phyloP scores from a whole-genome alignment of 768 basidiomycete genomes.

The Trichaptum fuscoviolaceum region DNA sequence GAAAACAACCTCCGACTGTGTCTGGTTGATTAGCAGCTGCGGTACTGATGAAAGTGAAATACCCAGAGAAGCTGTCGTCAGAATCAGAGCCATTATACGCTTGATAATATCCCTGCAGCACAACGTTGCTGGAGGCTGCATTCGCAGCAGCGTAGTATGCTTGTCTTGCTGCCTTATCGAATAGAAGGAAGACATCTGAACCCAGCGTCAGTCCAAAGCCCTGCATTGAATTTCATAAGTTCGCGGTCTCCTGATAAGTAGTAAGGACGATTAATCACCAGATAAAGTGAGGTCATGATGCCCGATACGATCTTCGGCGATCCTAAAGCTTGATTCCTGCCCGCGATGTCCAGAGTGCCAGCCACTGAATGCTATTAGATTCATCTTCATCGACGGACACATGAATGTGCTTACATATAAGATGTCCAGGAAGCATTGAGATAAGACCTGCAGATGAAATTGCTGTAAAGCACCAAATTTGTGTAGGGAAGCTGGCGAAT shows the following conservation, averaged over 20 bases:
- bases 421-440: constrained; percentile 86
- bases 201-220: constrained; percentile 84
- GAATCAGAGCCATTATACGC: constrained; percentile 42
- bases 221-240: constrained; percentile 28
- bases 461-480: constrained; percentile 84
- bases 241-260: not conserved
- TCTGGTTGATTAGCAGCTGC: constrained; percentile 28
- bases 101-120: constrained; percentile 48
- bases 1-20: constrained; percentile 58
- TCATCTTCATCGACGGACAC: not conserved
- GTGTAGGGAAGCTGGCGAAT: constrained; percentile 67
- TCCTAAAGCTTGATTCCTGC: not conserved
- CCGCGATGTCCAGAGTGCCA: constrained; percentile 3
- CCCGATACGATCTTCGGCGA: constrained; percentile 2
- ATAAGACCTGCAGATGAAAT: constrained; percentile 88
- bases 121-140: constrained; percentile 21
- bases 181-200: constrained; percentile 71
- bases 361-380: constrained; percentile 1
- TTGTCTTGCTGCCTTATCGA: constrained; percentile 52
- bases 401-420: constrained; percentile 50
- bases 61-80: constrained; percentile 30
- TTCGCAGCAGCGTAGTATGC: constrained; percentile 26
- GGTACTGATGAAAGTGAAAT: constrained; percentile 39
- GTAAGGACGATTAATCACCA: not conserved
- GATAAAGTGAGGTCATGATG: constrained; percentile 5